Percentiles rank a stretch among this genome's conserved stretches.
Conservation (phyloP, 2,329 filamentous ascomycete species). For the Xylariaceae sp. region DNA sequence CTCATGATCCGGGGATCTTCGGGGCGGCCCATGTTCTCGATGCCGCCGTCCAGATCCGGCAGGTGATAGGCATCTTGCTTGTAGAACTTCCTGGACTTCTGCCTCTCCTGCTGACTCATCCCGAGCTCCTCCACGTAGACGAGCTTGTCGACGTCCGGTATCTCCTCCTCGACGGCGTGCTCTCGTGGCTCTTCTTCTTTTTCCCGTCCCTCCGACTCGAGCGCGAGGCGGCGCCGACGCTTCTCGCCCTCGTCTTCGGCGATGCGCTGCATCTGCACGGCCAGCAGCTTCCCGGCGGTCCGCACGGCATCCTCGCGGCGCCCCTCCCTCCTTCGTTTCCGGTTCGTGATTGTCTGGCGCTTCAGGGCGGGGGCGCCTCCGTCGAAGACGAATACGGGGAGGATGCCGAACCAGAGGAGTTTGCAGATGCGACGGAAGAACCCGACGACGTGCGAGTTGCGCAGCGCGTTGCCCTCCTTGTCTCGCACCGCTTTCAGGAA, state of each 20-base stretch:
- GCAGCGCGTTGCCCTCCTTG: constrained; percentile 93
- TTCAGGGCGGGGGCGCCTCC: constrained; percentile 89
- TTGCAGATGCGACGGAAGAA: constrained; percentile 99
- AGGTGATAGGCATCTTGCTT: constrained; percentile 95
- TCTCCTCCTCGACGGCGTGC: constrained; percentile 62
- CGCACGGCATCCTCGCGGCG: constrained; percentile 85
- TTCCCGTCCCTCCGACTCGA: constrained; percentile 35
- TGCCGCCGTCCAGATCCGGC: constrained; percentile 72
- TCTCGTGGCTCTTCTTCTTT: constrained; percentile 46
- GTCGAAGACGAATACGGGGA: constrained; percentile 96
- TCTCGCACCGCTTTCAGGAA: constrained; percentile 98
- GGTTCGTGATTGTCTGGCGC: constrained; percentile 76
- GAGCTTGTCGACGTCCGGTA: constrained; percentile 63
- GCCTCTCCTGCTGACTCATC: constrained; percentile 71
- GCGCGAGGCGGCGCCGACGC: constrained; percentile 45
- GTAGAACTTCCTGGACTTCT: constrained; percentile 69
- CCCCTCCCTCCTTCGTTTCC: constrained; percentile 78
- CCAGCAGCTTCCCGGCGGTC: constrained; percentile 86
- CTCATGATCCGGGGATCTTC: constrained; percentile 97
- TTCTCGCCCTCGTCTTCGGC: constrained; percentile 79
- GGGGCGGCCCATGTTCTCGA: constrained; percentile 80
- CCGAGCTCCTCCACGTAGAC: constrained; percentile 90
- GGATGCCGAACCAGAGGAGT: constrained; percentile 91
- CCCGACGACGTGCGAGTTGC: constrained; percentile 92
- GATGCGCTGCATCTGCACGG: constrained; percentile 86